Percentiles rank a stretch among this genome's conserved stretches.
These are phyloP conservation scores for Lentinus polychrous DNA, from an alignment of 1,284 basidiomycete species.

Conservation along the genomic window DNA sequence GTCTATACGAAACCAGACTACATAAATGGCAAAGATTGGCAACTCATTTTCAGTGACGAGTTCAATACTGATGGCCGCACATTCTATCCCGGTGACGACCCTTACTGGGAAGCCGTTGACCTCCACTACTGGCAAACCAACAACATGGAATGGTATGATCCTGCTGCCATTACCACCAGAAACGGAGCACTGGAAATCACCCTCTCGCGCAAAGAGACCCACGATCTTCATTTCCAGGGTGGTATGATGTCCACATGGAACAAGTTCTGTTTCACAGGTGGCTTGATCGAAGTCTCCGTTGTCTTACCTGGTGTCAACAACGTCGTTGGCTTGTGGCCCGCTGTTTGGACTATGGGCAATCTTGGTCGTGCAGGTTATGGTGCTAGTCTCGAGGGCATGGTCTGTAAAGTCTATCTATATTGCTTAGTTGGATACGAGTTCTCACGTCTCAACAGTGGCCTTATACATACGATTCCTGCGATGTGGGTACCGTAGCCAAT, in stretches of 20 bases:
- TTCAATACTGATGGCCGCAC: conserved; percentile 77
- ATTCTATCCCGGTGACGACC: conserved; percentile 65
- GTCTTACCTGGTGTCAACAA: conserved; percentile 74
- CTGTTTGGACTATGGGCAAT: conserved; percentile 52
- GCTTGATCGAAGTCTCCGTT: conserved; percentile 66
- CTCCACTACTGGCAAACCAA: conserved; percentile 62
- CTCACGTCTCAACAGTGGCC: conserved; percentile 31
- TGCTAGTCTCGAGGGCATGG: conserved; percentile 50
- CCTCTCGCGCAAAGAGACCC: conserved; percentile 54
- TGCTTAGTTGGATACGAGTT: neutral
- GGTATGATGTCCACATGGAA: conserved; percentile 77
- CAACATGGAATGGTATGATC: conserved; percentile 73
- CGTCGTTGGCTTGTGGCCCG: conserved; percentile 47
- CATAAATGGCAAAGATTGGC: conserved; percentile 39
- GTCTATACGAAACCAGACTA: conserved; percentile 56
- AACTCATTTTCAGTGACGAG: conserved; percentile 86
- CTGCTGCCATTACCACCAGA: conserved; percentile 72
- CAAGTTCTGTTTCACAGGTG: conserved; percentile 93
- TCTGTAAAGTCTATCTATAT: no score
- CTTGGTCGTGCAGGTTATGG: conserved; percentile 55
- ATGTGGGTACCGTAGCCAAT: conserved; percentile 51
- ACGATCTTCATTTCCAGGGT: conserved; percentile 72
- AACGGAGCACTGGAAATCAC: conserved; percentile 80
- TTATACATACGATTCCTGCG: conserved; percentile 51
- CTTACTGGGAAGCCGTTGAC: conserved; percentile 67